Base-by-base conservation (phyloP, 2,329 filamentous ascomycete genomes). In the Botrytis sinoallii region DNA sequence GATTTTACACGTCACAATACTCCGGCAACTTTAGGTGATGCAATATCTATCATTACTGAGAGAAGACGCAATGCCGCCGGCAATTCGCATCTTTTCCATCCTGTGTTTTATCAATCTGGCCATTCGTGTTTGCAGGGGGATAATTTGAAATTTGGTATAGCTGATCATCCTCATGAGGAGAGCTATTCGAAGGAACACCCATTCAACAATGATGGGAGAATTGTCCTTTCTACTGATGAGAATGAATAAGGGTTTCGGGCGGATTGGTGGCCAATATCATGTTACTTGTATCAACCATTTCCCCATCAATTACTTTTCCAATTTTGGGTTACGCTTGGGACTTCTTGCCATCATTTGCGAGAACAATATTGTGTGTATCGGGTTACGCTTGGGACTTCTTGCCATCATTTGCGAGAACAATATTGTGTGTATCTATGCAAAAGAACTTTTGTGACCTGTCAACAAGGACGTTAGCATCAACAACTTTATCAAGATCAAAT, bases 1-100 rank as follows among this genome's bases (percentile, higher is more conserved):
- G 74, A 76, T 60, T 79, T 79, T 18, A 55, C 35, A 16, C 59
- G 38, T 40, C 22, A 61, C 6, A 76, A 78, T 73, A 75, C 77
- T 29, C 79, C 79, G 18, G 78, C 79, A 46, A 80, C 79, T 1
- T 72, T 80, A 52, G 61, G 59, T 10, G 46, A 42, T 32, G 63
- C 70, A 29, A 46, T 72, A n/a, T 22, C 52, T 20, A 67, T 64
- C 16, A 22, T 72, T 40, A 55, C 29, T 22, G 32, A 61, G 66
- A 73, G 48, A 57, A 57, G 65, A 42, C 35, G 48, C 25, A n/a
- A 42, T 42, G 70, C 66, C 22, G n/a, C 18, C 38, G 18, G 10
- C 20, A n/a, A 35, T 40, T 29, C 29, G 12, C 70, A 55, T 32
- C 40, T n/a, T 25, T 67, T 44, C 12, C 61, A 68, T 22, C 38